A percentile compares a stretch with the other conserved stretches of the same genome.
These are phyloP conservation scores for Blastocystis sp. DNA, from an alignment of 352 stramenopile genomes.

Conservation along the genomic window DNA sequence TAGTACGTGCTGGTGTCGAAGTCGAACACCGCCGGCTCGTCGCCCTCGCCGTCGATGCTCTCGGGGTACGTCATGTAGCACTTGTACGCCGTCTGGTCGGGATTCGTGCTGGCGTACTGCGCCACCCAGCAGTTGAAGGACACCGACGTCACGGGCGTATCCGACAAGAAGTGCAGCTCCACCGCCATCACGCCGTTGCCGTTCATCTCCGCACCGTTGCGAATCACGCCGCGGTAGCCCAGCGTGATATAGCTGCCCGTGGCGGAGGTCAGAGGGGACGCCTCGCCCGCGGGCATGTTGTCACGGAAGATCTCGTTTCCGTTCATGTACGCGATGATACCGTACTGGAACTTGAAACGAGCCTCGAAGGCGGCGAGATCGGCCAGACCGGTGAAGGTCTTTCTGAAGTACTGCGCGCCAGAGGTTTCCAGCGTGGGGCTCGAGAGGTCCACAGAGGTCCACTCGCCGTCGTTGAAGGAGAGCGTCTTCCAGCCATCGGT, in stretches of 20 bases:
- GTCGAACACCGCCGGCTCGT: not conserved
- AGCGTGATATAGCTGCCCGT: not conserved
- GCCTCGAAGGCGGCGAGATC: constrained; percentile 40
- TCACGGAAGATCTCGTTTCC: constrained; percentile 50
- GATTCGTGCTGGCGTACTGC: constrained; percentile 1
- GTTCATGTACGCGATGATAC: constrained; percentile 51
- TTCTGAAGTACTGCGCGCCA: constrained; percentile 51
- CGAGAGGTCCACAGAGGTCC: not conserved
- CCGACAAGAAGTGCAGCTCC: constrained; percentile 9
- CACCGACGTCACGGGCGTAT: not conserved
- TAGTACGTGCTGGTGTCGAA: not conserved
- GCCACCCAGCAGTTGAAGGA: constrained; percentile 39
- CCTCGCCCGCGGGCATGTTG: constrained; percentile 38
- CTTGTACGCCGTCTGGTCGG: not conserved
- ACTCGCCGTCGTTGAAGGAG: constrained; percentile 9
- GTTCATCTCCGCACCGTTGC: constrained; percentile 19
- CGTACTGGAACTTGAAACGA: constrained; percentile 26
- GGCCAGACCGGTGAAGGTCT: constrained; percentile 3
- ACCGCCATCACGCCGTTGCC: not conserved
- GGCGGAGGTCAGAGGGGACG: not conserved
- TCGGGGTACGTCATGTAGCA: not conserved
- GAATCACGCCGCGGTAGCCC: constrained; percentile 5
- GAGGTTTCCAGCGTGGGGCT: constrained; percentile 5
- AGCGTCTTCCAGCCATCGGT: not conserved
- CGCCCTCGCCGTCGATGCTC: not conserved